phyloP scores from a whole-genome alignment of 805 yeast species.

The Priceomyces castillae region DNA sequence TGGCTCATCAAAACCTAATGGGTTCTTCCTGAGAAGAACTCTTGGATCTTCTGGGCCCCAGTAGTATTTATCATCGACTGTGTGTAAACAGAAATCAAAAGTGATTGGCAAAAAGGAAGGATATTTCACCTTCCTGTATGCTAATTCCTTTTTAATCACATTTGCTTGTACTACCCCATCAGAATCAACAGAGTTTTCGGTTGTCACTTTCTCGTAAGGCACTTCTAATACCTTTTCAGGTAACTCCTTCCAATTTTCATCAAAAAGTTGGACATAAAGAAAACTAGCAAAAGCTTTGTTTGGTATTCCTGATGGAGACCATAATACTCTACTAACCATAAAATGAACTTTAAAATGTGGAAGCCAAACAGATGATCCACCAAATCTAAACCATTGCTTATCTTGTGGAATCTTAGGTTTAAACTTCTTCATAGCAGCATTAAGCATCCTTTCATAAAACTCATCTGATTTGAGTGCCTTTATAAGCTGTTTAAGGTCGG shows the following conservation, averaged over 20 bases:
- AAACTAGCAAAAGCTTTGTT: constrained; percentile 16
- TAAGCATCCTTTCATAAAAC: constrained; percentile 14
- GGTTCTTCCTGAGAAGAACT: constrained; percentile 11
- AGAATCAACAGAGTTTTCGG: constrained; percentile 9
- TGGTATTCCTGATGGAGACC: constrained; percentile 14
- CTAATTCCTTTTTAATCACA: constrained; percentile 10
- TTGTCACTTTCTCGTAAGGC: constrained; percentile 14
- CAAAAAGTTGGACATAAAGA: constrained; percentile 19
- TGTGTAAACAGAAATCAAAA: constrained; percentile 9
- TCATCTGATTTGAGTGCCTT: constrained; percentile 9
- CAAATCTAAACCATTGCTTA: constrained; percentile 19
- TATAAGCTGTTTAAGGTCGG: constrained; percentile 12
- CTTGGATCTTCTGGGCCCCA: constrained; percentile 19
- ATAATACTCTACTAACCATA: constrained; percentile 20
- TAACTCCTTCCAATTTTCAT: constrained; percentile 20
- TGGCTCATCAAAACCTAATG: constrained; percentile 22
- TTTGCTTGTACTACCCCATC: constrained; percentile 16
- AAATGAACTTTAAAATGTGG: constrained; percentile 18
- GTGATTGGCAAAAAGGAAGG: constrained; percentile 19
- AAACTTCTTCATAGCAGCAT: constrained; percentile 14
- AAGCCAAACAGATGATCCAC: constrained; percentile 23
- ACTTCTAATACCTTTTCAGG: constrained; percentile 13
- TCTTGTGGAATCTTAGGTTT: constrained; percentile 19
- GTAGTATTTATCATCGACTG: constrained; percentile 9
- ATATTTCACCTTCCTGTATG: constrained; percentile 14